Evolutionary conservation across 1,284 basidiomycete genomes (phyloP).

Genomic region (Marasmius oreades): DNA sequence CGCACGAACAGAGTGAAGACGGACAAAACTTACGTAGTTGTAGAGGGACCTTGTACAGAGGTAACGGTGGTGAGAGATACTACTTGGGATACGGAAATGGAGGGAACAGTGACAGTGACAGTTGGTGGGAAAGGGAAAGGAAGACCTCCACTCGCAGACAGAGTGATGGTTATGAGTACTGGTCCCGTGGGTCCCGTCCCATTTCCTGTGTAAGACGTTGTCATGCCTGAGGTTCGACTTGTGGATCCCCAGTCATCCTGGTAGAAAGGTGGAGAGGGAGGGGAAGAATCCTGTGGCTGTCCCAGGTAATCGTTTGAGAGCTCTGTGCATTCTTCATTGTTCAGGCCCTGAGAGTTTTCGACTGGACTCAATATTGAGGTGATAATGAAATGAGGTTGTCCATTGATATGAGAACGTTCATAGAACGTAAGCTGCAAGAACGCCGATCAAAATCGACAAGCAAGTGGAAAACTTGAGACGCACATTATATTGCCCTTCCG

Average conservation of each 20-base stretch:
- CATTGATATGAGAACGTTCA: slow-evolving; percentile 38
- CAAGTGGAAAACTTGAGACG: slow-evolving; percentile 13
- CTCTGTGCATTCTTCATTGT: slow-evolving; percentile 22
- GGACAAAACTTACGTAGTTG: background rate
- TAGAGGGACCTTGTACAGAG: background rate
- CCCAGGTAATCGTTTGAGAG: slow-evolving; percentile 29
- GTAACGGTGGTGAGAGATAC: slow-evolving; percentile 20
- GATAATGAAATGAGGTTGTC: slow-evolving; percentile 36
- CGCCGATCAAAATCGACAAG: background rate
- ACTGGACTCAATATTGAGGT: slow-evolving; percentile 41
- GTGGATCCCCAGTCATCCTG: background rate
- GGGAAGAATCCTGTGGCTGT: slow-evolving; percentile 34
- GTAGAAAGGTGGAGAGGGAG: slow-evolving; percentile 17
- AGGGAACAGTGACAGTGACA: slow-evolving; percentile 13
- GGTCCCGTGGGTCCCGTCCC: slow-evolving; percentile 4
- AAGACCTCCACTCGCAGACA: slow-evolving; percentile 14
- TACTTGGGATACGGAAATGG: slow-evolving; percentile 14
- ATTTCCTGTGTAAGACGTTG: background rate
- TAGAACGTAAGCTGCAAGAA: slow-evolving; percentile 44
- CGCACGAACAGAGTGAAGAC: background rate
- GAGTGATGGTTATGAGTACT: slow-evolving; percentile 16
- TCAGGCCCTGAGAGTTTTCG: slow-evolving; percentile 27
- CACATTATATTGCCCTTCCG: slow-evolving; percentile 48
- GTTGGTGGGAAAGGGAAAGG: slow-evolving; percentile 10
- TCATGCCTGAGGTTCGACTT: background rate